Evolutionary conservation across 1,284 basidiomycete species (phyloP).

Genomic region (Cryptococcus wingfieldii): DNA sequence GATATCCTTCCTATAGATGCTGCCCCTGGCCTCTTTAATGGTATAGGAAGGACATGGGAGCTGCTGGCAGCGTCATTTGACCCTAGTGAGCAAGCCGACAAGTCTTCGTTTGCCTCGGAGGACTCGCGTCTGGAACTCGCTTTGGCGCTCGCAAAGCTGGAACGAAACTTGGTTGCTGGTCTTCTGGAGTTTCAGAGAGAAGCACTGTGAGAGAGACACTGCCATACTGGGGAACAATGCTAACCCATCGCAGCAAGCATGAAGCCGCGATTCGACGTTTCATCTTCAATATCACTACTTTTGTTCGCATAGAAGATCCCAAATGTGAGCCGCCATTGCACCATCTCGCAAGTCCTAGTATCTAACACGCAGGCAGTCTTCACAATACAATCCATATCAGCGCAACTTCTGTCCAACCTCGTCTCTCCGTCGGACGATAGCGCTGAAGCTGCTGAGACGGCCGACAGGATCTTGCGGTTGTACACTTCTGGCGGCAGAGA

Average conservation of each 20-base stretch:
- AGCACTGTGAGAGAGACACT: conserved; percentile 22
- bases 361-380: conserved; percentile 20
- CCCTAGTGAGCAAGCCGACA: conserved; percentile 6
- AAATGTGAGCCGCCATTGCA: conserved; percentile 23
- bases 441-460: conserved; percentile 12
- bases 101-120: conserved; percentile 14
- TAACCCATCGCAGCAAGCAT: conserved; percentile 14
- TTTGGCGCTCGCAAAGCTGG: conserved; percentile 32
- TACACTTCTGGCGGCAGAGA: conserved; percentile 38
- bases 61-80: conserved; percentile 15
- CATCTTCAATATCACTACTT: conserved; percentile 41
- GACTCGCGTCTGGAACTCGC: conserved; percentile 22
- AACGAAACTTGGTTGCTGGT: conserved; percentile 42
- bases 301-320: conserved; percentile 36
- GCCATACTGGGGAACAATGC: not conserved
- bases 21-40: conserved; percentile 8
- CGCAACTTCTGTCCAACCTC: conserved; percentile 44
- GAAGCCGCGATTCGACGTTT: conserved; percentile 27
- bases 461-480: conserved; percentile 16
- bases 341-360: not conserved
- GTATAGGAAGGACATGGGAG: conserved; percentile 12
- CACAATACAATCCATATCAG: conserved; percentile 30
- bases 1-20: too few relatives aligned
- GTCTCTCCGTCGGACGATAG: conserved; percentile 30
- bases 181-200: conserved; percentile 22